These are phyloP conservation scores for Antitrichia curtipendula DNA, from an alignment of 225 moss, liverwort and hornwort species.

Conservation along the genomic window DNA sequence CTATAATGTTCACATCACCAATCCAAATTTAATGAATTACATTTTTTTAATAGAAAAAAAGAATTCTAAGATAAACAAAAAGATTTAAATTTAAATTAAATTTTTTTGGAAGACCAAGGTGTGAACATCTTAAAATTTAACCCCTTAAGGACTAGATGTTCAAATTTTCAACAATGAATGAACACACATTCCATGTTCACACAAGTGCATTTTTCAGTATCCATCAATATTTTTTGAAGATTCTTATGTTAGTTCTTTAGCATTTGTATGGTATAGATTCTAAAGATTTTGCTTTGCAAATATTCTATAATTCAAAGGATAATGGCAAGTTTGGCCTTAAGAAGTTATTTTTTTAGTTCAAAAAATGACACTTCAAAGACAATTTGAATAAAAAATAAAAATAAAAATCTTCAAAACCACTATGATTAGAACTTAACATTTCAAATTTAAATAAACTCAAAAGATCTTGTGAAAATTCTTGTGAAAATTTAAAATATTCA, in stretches of 20 bases:
- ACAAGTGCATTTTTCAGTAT: not conserved
- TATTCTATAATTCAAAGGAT: too few species aligned
- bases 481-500: too few species aligned
- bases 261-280: too few species aligned
- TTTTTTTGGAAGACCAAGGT: accelerated
- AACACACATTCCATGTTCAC: not conserved
- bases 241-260: not conserved
- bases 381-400: too few species aligned
- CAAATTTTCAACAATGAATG: not conserved
- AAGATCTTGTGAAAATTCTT: too few species aligned
- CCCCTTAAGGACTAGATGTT: accelerated
- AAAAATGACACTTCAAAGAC: too few species aligned
- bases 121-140: not conserved
- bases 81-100: not conserved
- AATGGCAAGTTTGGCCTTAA: too few species aligned
- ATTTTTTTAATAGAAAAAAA: not conserved
- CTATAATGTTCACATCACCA: not conserved
- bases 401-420: too few species aligned
- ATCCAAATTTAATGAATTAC: not conserved
- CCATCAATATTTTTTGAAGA: not conserved
- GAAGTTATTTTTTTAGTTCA: too few species aligned
- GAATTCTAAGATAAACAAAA: not conserved
- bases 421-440: too few species aligned
- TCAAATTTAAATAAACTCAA: too few species aligned
- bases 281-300: too few species aligned